Evolutionary conservation across 768 basidiomycete genomes (phyloP), one percentile per base, ranked within the genome.

Genomic region (Collybiopsis luxurians): DNA sequence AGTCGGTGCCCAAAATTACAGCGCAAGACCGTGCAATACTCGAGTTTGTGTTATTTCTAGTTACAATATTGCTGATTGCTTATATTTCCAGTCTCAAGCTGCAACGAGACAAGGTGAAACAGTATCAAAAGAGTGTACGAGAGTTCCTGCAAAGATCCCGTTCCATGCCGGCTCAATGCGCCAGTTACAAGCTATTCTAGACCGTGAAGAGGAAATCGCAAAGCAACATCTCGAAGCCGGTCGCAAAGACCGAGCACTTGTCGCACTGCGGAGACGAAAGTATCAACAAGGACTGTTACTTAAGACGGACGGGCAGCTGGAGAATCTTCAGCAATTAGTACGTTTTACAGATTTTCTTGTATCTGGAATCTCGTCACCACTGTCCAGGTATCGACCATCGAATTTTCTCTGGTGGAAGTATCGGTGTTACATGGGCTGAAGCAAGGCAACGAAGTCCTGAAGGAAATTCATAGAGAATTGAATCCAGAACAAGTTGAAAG

Each of bases 391-490:
- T 91, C 93, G 3, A 91, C 89, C 0, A 97, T 99, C 64, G 97
- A 99, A 69, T 98, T 97, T 75, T 94, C 97, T 6, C 79, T 95
- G 48, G 86, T 98, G 21, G 92, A 98, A 71, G 85, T 91, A 44
- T 94, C 95, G 2, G 91, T 99, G 10, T 66, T 98, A 31, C 92
- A 93, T 68, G 97, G 96, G 7, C 73, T 99, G 43, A 84, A 92
- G 69, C 93, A 95, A 73, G 97, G 97, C 2, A 98, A 90, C 63
- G 89, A 90, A 28, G 94, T 98, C 1, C 76, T 99, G 44, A 93
- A 90, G 69, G 86, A 97, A 71, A 89, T 99, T 15, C 95, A 99
- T 70, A 87, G 87, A 63, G 94, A 98, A 70, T 86, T 99, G 84
- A 92, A 86, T 63, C 64, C 94, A 9, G 94, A 97, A 69, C 86